Conservation (phyloP, 495 filamentous ascomycete species). For the Viridothelium virens region DNA sequence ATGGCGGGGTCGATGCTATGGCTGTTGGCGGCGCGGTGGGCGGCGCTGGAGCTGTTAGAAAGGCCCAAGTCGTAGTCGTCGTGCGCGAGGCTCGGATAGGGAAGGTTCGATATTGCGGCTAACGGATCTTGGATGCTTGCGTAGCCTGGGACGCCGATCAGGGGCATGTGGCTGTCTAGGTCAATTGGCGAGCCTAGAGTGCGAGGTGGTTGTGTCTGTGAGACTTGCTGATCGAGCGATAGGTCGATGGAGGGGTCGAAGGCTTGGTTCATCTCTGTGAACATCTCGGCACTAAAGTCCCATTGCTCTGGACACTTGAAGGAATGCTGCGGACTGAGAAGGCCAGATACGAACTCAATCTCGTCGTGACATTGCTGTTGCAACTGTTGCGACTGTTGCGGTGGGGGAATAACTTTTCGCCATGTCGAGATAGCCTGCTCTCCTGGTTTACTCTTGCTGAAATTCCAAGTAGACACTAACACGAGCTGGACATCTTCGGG, state of each 20-base stretch:
- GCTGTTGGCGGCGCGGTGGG: neutral
- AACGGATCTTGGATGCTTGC: neutral
- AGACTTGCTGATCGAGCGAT: neutral
- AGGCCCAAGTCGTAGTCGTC: neutral
- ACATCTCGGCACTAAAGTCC: neutral
- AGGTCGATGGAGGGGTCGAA: neutral
- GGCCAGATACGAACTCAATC: neutral
- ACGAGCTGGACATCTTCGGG: neutral
- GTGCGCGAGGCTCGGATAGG: neutral
- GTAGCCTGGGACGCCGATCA: neutral
- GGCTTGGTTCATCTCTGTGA: neutral
- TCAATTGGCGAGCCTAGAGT: conserved; percentile 1
- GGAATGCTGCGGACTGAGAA: neutral
- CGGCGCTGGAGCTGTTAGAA: neutral
- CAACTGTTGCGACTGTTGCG: neutral
- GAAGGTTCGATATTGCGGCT: neutral
- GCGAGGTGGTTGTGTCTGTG: neutral
- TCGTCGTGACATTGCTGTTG: neutral
- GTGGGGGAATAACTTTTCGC: neutral
- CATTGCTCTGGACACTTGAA: conserved; percentile 1
- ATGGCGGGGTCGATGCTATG: neutral
- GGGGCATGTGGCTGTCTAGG: neutral
- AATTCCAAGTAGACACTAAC: neutral
- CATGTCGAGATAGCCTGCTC: neutral
- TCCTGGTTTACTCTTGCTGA: neutral